Conservation (phyloP, 805 yeast species). For the Citeromyces nyonsensis region DNA sequence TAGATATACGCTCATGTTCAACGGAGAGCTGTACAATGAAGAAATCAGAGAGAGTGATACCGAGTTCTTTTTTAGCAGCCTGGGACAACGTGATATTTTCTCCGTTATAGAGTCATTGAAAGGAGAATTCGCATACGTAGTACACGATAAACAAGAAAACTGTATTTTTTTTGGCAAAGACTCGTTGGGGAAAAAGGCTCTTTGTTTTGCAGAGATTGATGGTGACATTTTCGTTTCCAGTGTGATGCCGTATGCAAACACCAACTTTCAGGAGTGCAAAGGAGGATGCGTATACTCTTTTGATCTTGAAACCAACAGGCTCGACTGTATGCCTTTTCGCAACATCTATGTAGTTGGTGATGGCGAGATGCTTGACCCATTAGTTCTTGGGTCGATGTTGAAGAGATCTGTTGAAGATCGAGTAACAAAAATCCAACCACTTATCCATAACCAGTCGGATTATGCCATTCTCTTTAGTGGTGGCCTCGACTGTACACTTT, state of each 20-base stretch:
- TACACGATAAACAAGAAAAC: conserved; percentile 24
- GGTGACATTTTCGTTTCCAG: conserved; percentile 31
- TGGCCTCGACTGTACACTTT: conserved; percentile 82
- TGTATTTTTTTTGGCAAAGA: conserved; percentile 73
- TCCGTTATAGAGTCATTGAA: conserved; percentile 26
- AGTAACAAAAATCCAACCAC: conserved; percentile 45
- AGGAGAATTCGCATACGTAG: conserved; percentile 75
- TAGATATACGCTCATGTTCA: conserved; percentile 47
- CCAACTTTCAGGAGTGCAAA: conserved; percentile 34
- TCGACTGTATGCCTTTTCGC: conserved; percentile 9
- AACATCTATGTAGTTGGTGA: conserved; percentile 5
- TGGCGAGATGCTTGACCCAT: conserved; percentile 2
- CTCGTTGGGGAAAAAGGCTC: conserved; percentile 63
- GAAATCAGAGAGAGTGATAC: conserved; percentile 54
- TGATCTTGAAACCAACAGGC: conserved; percentile 10
- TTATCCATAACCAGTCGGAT: conserved; percentile 18
- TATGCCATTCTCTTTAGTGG: conserved; percentile 78
- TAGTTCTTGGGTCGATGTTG: conserved; percentile 10
- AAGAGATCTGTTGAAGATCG: conserved; percentile 27
- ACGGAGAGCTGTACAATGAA: conserved; percentile 75
- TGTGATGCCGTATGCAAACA: conserved; percentile 19
- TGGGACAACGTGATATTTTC: conserved; percentile 21
- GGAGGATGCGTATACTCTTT: conserved; percentile 33
- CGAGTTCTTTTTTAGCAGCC: conserved; percentile 25
- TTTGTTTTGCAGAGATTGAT: conserved; percentile 25